phyloP scores from a whole-genome alignment of 2,329 filamentous ascomycete genomes.

The Fusarium torulosum region DNA sequence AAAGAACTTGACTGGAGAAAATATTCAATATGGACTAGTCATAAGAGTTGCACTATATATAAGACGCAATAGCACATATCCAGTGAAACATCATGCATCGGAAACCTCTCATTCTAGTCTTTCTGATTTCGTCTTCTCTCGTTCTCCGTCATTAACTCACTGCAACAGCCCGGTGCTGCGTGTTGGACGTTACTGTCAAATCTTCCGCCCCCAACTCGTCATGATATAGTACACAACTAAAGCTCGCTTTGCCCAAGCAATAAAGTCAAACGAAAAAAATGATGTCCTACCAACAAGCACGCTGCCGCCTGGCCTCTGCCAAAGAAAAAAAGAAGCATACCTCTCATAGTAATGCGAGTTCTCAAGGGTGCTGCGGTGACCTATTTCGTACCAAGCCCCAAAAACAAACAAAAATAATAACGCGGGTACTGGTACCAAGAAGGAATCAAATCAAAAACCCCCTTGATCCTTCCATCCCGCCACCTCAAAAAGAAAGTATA shows the following conservation, averaged over 20 bases:
- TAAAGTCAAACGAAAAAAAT: conserved; percentile 25
- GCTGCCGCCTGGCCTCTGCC: conserved; percentile 26
- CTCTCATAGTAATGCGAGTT: conserved; percentile 22
- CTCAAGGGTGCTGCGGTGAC: conserved; percentile 20
- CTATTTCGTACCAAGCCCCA: conserved; percentile 31
- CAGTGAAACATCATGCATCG: neutral
- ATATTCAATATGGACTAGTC: neutral
- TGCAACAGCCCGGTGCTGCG: conserved; percentile 12
- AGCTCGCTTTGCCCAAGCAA: conserved; percentile 17
- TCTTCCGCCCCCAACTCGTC: conserved; percentile 20
- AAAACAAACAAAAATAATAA: conserved; percentile 32
- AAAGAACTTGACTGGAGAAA: too few relatives aligned
- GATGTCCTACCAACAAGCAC: conserved; percentile 26
- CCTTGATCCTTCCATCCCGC: conserved; percentile 24
- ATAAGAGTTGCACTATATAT: neutral
- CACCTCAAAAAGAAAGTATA: conserved; percentile 47
- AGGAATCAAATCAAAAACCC: conserved; percentile 26
- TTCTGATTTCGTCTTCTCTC: conserved; percentile 21
- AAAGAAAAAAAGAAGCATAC: conserved; percentile 26
- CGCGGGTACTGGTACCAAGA: conserved; percentile 34
- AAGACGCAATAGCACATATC: neutral
- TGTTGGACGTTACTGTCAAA: conserved; percentile 10
- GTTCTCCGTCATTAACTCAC: conserved; percentile 37
- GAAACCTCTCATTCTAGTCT: conserved; percentile 30
- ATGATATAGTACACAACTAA: conserved; percentile 39